phyloP scores from a whole-genome alignment of 2,329 filamentous ascomycete species.

The Arthrinium puccinioides region DNA sequence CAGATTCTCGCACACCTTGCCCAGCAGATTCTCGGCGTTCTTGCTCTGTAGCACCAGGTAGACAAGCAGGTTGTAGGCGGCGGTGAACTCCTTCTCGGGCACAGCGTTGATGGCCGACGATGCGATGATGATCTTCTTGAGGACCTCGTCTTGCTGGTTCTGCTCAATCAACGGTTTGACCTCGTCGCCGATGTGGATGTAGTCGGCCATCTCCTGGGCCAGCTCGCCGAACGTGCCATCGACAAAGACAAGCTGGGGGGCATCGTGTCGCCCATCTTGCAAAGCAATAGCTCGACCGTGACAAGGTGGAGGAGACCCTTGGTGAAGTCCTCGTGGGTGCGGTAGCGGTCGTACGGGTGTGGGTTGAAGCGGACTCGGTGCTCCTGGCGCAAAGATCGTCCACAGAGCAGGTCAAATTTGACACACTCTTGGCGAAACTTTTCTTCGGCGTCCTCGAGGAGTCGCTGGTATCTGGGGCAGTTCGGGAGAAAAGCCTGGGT shows the following conservation, averaged over 20 bases:
- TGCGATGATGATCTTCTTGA: slow-evolving; percentile 82
- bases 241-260: slow-evolving; percentile 61
- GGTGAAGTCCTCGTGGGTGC: not conserved
- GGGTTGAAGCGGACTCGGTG: not conserved
- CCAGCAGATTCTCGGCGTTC: slow-evolving; percentile 78
- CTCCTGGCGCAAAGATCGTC: not conserved
- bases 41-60: slow-evolving; percentile 84
- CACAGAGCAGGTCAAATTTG: too few relatives aligned
- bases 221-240: slow-evolving; percentile 94
- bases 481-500: too few relatives aligned
- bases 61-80: slow-evolving; percentile 93
- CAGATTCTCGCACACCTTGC: slow-evolving; percentile 83
- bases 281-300: too few relatives aligned
- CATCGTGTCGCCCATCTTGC: slow-evolving; percentile 2
- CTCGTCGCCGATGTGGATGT: slow-evolving; percentile 77
- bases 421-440: too few relatives aligned
- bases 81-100: slow-evolving; percentile 93
- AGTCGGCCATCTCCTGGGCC: slow-evolving; percentile 88
- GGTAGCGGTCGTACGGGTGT: not conserved
- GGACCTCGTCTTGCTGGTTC: slow-evolving; percentile 75
- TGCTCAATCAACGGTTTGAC: slow-evolving; percentile 66
- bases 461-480: slow-evolving; percentile 1
- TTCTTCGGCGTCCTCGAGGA: slow-evolving; percentile 1
- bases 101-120: slow-evolving; percentile 72
- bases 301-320: not conserved